phyloP scores from a whole-genome alignment of 768 basidiomycete species.

The Leccinum boreale region DNA sequence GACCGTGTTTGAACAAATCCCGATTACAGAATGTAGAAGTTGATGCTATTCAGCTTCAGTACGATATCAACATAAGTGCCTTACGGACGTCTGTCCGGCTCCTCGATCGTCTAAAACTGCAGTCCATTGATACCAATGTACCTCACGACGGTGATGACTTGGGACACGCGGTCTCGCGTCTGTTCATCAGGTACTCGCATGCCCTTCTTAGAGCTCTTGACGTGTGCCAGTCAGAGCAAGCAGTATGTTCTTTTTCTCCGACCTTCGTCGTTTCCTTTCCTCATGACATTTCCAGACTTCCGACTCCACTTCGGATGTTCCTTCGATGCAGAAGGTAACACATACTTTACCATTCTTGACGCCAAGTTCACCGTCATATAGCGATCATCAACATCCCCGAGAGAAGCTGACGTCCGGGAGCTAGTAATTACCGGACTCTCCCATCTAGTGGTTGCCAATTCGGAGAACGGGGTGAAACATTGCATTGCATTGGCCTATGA shows the following conservation, averaged over 20 bases:
- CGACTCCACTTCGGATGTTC: conserved; percentile 49
- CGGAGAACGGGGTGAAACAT: conserved; percentile 86
- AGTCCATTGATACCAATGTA: conserved; percentile 48
- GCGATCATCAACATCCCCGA: conserved; percentile 45
- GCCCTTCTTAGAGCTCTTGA: conserved; percentile 63
- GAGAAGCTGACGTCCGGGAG: conserved; percentile 65
- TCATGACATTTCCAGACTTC: conserved; percentile 34
- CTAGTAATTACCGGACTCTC: conserved; percentile 78
- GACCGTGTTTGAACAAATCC: not conserved
- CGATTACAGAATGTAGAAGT: conserved; percentile 34
- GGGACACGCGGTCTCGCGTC: conserved; percentile 65
- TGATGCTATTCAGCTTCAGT: conserved; percentile 38
- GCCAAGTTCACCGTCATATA: conserved; percentile 18
- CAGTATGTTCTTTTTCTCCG: conserved; percentile 32
- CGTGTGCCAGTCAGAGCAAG: conserved; percentile 43
- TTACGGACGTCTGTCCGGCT: conserved; percentile 73
- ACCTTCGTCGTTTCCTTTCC: conserved; percentile 4
- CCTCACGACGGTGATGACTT: conserved; percentile 58
- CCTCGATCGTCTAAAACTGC: conserved; percentile 70
- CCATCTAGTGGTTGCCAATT: conserved; percentile 78
- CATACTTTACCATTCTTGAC: not conserved
- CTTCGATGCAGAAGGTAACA: conserved; percentile 46
- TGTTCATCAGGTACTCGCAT: conserved; percentile 76
- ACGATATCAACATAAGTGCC: conserved; percentile 72
- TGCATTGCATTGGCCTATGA: conserved; percentile 80